These are phyloP conservation scores for Hypoxylon sp. DNA, from an alignment of 2,329 filamentous ascomycete species.

Conservation along the genomic window DNA sequence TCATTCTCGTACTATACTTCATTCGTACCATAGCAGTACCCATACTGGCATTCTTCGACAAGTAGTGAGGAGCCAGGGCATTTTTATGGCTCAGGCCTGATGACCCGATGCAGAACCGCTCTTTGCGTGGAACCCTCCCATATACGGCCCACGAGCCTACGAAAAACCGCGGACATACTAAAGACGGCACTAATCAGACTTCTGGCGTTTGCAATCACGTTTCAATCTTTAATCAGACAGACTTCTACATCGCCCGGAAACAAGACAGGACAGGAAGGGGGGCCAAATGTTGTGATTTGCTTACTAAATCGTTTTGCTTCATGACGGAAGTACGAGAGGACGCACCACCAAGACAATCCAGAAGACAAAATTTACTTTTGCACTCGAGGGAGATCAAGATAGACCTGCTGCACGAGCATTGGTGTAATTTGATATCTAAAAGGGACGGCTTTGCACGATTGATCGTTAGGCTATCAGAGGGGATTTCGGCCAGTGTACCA, in stretches of 20 bases:
- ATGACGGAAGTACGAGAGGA: no score
- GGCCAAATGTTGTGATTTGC: slow-evolving; percentile 31
- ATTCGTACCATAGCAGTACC: slow-evolving; percentile 32
- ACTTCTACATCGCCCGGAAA: slow-evolving; percentile 39
- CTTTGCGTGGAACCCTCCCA: slow-evolving; percentile 23
- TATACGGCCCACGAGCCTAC: slow-evolving; percentile 38
- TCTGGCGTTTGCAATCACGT: slow-evolving; percentile 48
- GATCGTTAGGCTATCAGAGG: slow-evolving; percentile 38
- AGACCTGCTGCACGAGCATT: slow-evolving; percentile 52
- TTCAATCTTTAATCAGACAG: slow-evolving; percentile 46
- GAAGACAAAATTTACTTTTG: slow-evolving; percentile 52
- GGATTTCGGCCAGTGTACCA: slow-evolving; percentile 48
- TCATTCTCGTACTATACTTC: slow-evolving; percentile 53
- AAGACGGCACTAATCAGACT: slow-evolving; percentile 46
- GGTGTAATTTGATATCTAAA: slow-evolving; percentile 51
- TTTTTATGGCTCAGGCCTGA: not conserved
- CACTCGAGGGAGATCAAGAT: slow-evolving; percentile 49
- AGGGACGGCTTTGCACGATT: slow-evolving; percentile 39
- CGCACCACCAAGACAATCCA: slow-evolving; percentile 51
- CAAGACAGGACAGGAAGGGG: slow-evolving; percentile 42
- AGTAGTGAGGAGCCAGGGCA: not conserved
- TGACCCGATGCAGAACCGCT: not conserved
- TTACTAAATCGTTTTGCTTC: slow-evolving; percentile 50
- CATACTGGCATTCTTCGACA: not conserved
- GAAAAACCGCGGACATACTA: slow-evolving; percentile 44